Evolutionary conservation across 2,329 filamentous ascomycete species (phyloP).

Genomic region (Laburnicola sp.): DNA sequence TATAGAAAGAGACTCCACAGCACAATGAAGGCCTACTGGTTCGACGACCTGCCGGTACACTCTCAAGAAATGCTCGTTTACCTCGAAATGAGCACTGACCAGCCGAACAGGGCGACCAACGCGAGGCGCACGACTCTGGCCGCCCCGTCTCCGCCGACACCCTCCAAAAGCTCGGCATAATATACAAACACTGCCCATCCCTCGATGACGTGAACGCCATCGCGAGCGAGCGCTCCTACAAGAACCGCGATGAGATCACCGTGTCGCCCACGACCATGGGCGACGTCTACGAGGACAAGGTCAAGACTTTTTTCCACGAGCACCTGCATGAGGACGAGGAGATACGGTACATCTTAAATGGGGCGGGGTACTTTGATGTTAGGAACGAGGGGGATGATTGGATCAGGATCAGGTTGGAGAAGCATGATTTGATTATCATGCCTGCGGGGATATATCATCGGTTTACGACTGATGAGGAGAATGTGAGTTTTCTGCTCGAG

Average conservation of each 20-base stretch:
- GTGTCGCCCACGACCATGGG: slow-evolving; percentile 87
- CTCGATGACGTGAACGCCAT: slow-evolving; percentile 72
- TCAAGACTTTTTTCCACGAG: slow-evolving; percentile 91
- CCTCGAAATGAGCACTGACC: slow-evolving; percentile 19
- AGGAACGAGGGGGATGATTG: slow-evolving; percentile 80
- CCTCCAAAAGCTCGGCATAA: slow-evolving; percentile 75
- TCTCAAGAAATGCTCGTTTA: neutral
- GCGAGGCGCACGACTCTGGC: slow-evolving; percentile 84
- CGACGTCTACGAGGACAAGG: slow-evolving; percentile 85
- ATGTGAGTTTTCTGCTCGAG: slow-evolving; percentile 63
- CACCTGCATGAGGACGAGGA: slow-evolving; percentile 98
- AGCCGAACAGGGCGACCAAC: slow-evolving; percentile 78
- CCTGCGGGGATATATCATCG: slow-evolving; percentile 96
- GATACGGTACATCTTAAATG: slow-evolving; percentile 90
- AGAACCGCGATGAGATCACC: slow-evolving; percentile 90
- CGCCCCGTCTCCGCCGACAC: slow-evolving; percentile 65
- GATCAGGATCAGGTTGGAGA: slow-evolving; percentile 83
- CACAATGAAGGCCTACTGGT: slow-evolving; percentile 72
- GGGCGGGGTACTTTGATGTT: slow-evolving; percentile 91
- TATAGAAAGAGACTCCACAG: slow-evolving; percentile 1
- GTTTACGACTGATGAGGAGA: slow-evolving; percentile 89
- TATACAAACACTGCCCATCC: slow-evolving; percentile 71
- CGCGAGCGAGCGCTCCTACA: slow-evolving; percentile 77
- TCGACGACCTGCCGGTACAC: slow-evolving; percentile 64
- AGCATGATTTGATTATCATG: slow-evolving; percentile 88